A percentile compares a stretch with the other conserved stretches of the same genome.
phyloP scores from a whole-genome alignment of 768 basidiomycete species.

The Hygrophorus russula region DNA sequence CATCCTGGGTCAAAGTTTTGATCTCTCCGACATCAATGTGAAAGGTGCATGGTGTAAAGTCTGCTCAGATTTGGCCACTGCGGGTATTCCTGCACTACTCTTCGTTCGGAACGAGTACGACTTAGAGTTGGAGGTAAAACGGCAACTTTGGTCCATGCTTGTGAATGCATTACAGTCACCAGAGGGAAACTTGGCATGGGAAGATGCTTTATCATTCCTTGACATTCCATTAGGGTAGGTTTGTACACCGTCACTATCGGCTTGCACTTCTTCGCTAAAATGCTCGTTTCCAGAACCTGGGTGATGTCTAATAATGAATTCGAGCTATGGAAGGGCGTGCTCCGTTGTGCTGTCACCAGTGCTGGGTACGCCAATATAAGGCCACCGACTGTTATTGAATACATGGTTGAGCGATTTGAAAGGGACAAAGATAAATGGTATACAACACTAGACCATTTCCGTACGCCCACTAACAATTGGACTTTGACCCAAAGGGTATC shows the following conservation, averaged over 20 bases:
- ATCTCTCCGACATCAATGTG: constrained; percentile 26
- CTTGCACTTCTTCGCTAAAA: not conserved
- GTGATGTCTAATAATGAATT: constrained; percentile 28
- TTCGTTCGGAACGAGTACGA: constrained; percentile 16
- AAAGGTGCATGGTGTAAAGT: constrained; percentile 34
- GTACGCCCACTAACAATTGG: not conserved
- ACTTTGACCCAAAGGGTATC: constrained; percentile 12
- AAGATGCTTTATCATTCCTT: constrained; percentile 32
- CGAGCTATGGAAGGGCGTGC: constrained; percentile 28
- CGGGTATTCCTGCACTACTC: constrained; percentile 26
- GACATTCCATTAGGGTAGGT: constrained; percentile 36
- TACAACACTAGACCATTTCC: not conserved
- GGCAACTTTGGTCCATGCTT: constrained; percentile 37
- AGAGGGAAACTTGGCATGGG: constrained; percentile 21
- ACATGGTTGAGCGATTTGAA: constrained; percentile 17
- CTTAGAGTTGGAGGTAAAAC: constrained; percentile 22
- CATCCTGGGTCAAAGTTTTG: constrained; percentile 32
- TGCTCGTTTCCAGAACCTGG: constrained; percentile 28
- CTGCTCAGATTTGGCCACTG: constrained; percentile 34
- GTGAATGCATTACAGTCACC: constrained; percentile 21
- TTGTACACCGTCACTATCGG: not conserved
- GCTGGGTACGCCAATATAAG: constrained; percentile 12
- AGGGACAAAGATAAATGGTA: constrained; percentile 7
- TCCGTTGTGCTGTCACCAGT: constrained; percentile 20
- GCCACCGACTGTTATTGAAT: constrained; percentile 15